Conservation (phyloP, 1,284 basidiomycete species). For the Leccinum subspadiceum region DNA sequence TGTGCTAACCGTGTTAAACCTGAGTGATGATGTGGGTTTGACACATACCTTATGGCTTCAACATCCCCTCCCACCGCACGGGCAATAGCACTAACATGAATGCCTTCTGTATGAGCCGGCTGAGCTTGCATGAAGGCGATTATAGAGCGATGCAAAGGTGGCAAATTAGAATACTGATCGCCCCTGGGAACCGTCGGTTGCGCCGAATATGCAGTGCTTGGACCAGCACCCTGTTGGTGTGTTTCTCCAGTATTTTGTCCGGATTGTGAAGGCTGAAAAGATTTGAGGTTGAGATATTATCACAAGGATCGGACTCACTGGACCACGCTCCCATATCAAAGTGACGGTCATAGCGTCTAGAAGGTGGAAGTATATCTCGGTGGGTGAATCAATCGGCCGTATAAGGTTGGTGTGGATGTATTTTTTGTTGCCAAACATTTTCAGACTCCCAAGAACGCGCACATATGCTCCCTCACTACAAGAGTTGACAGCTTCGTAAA, state of each 20-base stretch:
- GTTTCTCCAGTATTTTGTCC: slow-evolving; percentile 22
- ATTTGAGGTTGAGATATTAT: slow-evolving; percentile 4
- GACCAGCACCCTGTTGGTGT: slow-evolving; percentile 13
- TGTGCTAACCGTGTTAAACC: slow-evolving; percentile 25
- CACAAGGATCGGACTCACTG: slow-evolving; percentile 31
- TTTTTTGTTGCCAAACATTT: slow-evolving; percentile 80
- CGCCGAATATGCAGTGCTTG: slow-evolving; percentile 30
- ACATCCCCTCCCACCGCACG: slow-evolving; percentile 45
- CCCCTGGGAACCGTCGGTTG: slow-evolving; percentile 22
- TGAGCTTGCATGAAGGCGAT: slow-evolving; percentile 55
- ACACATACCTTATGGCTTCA: slow-evolving; percentile 47
- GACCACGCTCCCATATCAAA: slow-evolving; percentile 48
- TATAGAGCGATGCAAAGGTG: slow-evolving; percentile 62
- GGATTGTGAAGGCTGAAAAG: slow-evolving; percentile 27
- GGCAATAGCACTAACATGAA: slow-evolving; percentile 62
- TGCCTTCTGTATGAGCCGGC: slow-evolving; percentile 49
- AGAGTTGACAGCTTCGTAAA: background rate
- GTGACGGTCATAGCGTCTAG: slow-evolving; percentile 51
- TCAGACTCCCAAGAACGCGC: slow-evolving; percentile 88
- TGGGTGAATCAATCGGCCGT: slow-evolving; percentile 64
- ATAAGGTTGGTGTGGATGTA: slow-evolving; percentile 81
- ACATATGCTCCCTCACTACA: slow-evolving; percentile 76
- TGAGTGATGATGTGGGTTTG: background rate
- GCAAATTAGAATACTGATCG: slow-evolving; percentile 58
- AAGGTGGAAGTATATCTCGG: slow-evolving; percentile 84